phyloP scores from a whole-genome alignment of 2,329 filamentous ascomycete species.

The Fusarium secorum region DNA sequence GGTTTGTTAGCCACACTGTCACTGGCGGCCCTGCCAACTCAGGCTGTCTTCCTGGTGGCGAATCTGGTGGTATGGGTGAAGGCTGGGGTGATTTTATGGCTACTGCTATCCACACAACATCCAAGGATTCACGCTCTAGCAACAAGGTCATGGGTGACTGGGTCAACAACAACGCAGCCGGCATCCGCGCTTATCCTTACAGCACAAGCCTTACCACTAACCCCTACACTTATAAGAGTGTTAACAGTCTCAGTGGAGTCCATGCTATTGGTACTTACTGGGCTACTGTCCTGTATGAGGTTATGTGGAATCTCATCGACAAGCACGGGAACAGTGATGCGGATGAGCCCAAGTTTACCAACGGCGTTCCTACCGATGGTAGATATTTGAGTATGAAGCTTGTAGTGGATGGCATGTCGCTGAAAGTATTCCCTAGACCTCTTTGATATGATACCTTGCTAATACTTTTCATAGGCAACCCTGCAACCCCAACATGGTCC shows the following conservation, averaged over 20 bases:
- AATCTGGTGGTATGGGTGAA: slow-evolving; percentile 65
- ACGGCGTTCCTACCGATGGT: slow-evolving; percentile 57
- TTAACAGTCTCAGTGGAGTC: slow-evolving; percentile 49
- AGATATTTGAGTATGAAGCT: slow-evolving; percentile 53
- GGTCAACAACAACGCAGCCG: slow-evolving; percentile 53
- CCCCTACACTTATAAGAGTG: slow-evolving; percentile 57
- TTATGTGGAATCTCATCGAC: slow-evolving; percentile 66
- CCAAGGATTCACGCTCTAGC: slow-evolving; percentile 53
- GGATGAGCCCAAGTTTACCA: slow-evolving; percentile 51
- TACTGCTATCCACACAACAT: slow-evolving; percentile 55
- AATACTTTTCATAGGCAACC: slow-evolving; percentile 51
- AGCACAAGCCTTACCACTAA: slow-evolving; percentile 59
- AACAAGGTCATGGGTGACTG: slow-evolving; percentile 61
- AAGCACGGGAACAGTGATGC: slow-evolving; percentile 60
- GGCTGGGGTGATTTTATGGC: slow-evolving; percentile 67
- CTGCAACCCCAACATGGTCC: slow-evolving; percentile 62
- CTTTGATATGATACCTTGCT: not conserved
- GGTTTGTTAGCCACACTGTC: too few species aligned
- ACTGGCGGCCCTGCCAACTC: slow-evolving; percentile 65
- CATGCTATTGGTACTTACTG: slow-evolving; percentile 57
- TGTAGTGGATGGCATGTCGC: slow-evolving; percentile 59
- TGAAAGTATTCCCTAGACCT: slow-evolving; percentile 40
- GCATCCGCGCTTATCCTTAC: slow-evolving; percentile 61
- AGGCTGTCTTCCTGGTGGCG: slow-evolving; percentile 55
- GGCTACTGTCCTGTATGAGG: slow-evolving; percentile 59